phyloP scores from a whole-genome alignment of 176 grass and related monocot genomes.

The Raddia guianensis region DNA sequence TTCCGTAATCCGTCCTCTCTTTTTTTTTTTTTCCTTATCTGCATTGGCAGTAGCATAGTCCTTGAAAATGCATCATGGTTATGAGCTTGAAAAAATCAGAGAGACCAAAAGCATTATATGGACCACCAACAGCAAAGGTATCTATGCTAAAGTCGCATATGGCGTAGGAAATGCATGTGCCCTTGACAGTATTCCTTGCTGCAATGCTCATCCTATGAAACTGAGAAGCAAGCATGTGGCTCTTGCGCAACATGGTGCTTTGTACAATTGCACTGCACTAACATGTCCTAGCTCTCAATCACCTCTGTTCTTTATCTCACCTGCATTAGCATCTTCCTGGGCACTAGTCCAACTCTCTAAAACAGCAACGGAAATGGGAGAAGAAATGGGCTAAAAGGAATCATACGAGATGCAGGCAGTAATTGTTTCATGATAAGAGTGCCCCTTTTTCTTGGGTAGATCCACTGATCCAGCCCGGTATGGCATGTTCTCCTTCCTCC shows the following conservation, averaged over 20 bases:
- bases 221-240: neutral
- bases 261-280: neutral
- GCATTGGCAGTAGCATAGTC: neutral
- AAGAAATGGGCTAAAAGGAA: neutral
- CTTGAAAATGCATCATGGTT: conserved; percentile 21
- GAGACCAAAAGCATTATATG: neutral
- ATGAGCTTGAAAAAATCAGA: conserved; percentile 23
- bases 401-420: neutral
- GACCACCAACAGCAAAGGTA: conserved; percentile 36
- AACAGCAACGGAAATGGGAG: neutral
- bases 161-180: conserved; percentile 32
- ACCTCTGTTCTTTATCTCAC: neutral
- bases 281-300: neutral
- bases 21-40: neutral
- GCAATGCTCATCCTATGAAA: conserved; percentile 20
- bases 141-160: conserved; percentile 11
- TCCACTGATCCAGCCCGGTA: conserved; percentile 37
- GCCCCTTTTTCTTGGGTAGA: conserved; percentile 7
- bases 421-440: neutral
- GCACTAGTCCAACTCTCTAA: neutral
- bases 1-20: neutral
- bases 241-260: neutral
- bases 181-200: conserved; percentile 51
- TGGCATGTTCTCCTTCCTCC: conserved; percentile 28
- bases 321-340: neutral